Percentiles rank a stretch among this genome's conserved stretches.
Conservation (phyloP, 176 grass and related monocot genomes). For the Saccharum officinarum region DNA sequence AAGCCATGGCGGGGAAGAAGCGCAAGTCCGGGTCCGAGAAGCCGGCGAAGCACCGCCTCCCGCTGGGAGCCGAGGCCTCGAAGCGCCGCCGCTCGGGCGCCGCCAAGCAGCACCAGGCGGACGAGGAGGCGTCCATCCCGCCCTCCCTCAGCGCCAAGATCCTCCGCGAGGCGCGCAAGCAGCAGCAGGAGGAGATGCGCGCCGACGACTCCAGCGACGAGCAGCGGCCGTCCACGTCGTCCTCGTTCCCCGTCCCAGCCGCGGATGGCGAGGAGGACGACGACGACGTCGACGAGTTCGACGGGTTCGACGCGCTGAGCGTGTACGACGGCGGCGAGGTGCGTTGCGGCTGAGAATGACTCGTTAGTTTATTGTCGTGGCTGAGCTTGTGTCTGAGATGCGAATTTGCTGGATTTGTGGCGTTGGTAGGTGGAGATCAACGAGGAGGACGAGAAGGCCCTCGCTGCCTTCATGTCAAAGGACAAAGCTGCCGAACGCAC, state of each 20-base stretch:
- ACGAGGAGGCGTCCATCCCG: conserved; percentile 56
- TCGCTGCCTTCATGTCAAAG: conserved; percentile 68
- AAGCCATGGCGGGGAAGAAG: conserved; percentile 78
- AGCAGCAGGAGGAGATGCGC: conserved; percentile 75
- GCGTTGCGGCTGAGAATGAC: background rate
- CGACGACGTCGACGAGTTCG: conserved; percentile 67
- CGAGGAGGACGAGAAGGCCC: conserved; percentile 85
- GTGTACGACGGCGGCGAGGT: conserved; percentile 72
- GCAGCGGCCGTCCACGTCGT: conserved; percentile 11
- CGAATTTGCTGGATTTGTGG: background rate
- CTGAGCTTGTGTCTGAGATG: conserved; percentile 4
- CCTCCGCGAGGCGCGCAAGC: conserved; percentile 72
- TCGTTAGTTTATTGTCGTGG: background rate
- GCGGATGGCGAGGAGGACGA: conserved; percentile 41
- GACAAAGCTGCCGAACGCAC: conserved; percentile 53
- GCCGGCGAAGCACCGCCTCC: conserved; percentile 39
- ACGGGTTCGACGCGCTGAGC: conserved; percentile 73
- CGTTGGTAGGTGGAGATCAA: conserved; percentile 69
- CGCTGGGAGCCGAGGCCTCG: conserved; percentile 51
- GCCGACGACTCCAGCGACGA: conserved; percentile 44
- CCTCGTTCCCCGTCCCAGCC: conserved; percentile 23
- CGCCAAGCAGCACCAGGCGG: conserved; percentile 65
- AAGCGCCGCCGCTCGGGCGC: conserved; percentile 69
- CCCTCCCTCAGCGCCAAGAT: conserved; percentile 78
- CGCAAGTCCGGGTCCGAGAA: conserved; percentile 49